Percentiles rank a stretch among this genome's conserved stretches.
Conservation (phyloP, 2,329 filamentous ascomycete genomes). For the Boeremia lycopersici region DNA sequence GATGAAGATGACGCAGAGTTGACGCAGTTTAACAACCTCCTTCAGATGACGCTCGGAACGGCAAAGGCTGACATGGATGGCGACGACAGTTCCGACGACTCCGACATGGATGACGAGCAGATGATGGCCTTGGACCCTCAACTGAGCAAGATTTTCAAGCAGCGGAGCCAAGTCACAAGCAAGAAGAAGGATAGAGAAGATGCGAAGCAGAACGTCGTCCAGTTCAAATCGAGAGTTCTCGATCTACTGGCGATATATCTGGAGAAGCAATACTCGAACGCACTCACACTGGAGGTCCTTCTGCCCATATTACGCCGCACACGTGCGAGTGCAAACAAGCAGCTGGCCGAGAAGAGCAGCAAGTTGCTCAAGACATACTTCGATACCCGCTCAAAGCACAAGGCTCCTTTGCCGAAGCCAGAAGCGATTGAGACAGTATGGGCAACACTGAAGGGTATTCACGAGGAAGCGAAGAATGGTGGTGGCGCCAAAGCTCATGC, state of each 20-base stretch:
- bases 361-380: constrained; percentile 76
- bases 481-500: constrained; percentile 72
- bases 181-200: constrained; percentile 86
- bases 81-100: constrained; percentile 66
- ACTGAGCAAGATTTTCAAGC: constrained; percentile 83
- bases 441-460: constrained; percentile 68
- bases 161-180: constrained; percentile 67
- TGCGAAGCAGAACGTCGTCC: constrained; percentile 85
- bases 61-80: constrained; percentile 60
- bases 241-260: constrained; percentile 87
- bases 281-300: constrained; percentile 71
- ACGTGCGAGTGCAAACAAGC: constrained; percentile 76
- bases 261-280: constrained; percentile 74
- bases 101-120: constrained; percentile 92
- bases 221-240: constrained; percentile 93
- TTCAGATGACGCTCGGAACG: constrained; percentile 78
- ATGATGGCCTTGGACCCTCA: constrained; percentile 90
- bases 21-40: constrained; percentile 72
- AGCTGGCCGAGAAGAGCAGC: constrained; percentile 74
- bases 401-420: constrained; percentile 53
- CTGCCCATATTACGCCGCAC: constrained; percentile 78
- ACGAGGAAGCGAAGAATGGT: constrained; percentile 68
- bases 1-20: constrained; percentile 60
- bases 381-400: constrained; percentile 62
- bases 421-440: constrained; percentile 55